Conservation (phyloP, 129 eudicot genomes). For the Heracleum sosnowskyi region DNA sequence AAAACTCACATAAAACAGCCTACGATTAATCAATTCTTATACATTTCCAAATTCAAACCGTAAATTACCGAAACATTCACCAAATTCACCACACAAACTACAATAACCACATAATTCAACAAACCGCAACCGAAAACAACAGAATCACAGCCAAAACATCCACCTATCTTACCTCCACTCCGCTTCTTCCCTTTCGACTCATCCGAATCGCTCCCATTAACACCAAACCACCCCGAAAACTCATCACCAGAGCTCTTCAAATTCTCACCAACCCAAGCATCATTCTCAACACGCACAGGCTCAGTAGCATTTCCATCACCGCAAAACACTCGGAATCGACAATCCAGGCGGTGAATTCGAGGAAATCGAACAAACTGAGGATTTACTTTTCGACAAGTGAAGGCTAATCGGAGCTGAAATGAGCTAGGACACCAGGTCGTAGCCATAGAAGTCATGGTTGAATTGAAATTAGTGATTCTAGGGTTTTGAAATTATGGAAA, state of each 20-base stretch:
- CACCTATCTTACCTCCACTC: conserved; percentile 50
- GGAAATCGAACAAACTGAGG: conserved; percentile 22
- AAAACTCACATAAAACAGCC: not conserved
- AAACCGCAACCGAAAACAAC: not conserved
- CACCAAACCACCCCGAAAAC: conserved; percentile 58
- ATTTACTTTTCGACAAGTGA: conserved; percentile 33
- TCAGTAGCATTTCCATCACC: conserved; percentile 26
- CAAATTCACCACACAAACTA: not conserved
- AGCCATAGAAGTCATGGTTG: conserved; percentile 27
- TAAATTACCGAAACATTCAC: not conserved
- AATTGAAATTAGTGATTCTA: not conserved
- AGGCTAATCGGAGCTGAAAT: conserved; percentile 67
- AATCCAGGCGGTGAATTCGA: conserved; percentile 32
- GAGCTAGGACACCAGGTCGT: conserved; percentile 45
- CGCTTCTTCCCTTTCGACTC: conserved; percentile 31
- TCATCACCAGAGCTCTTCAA: conserved; percentile 25
- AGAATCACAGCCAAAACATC: not conserved
- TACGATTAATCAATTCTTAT: too few relatives aligned
- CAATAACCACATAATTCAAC: not conserved
- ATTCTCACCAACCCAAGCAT: conserved; percentile 18
- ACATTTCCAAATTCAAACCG: not conserved
- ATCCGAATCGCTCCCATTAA: conserved; percentile 25
- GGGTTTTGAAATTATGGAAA: not conserved
- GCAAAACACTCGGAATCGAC: conserved; percentile 23
- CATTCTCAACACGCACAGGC: conserved; percentile 19